Base-by-base conservation (phyloP, 1,284 basidiomycete species). In the Abortiporus biennis region DNA sequence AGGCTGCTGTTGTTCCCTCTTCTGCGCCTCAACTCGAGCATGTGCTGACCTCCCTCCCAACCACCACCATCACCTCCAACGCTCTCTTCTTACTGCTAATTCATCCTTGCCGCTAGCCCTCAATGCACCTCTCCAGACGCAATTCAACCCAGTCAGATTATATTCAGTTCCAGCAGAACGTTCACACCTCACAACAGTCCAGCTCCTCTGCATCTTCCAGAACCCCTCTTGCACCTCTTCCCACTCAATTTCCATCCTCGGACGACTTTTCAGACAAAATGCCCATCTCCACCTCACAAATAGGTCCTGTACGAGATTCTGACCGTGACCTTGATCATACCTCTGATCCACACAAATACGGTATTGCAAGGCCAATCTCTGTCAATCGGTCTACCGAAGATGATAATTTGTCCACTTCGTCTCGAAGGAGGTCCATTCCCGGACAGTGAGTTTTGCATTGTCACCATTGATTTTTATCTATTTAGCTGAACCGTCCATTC, bases 191-290 rank as follows among this genome's bases (percentile, higher is more conserved):
- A n/a, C n/a, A n/a, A n/a, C n/a, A n/a, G n/a, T n/a, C n/a, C n/a
- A n/a, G n/a, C n/a, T n/a, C n/a, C n/a, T n/a, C n/a, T n/a, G n/a
- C n/a, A n/a, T n/a, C n/a, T n/a, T n/a, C n/a, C n/a, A 51, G 60
- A 38, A 47, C 57, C 20, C 58, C 58, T 21, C 53, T 62, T 19
- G 55, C 58, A 3, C 54, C 56, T 11, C 50, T 62, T 33, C 54
- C 58, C 43, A 54, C 56, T 17, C 58, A 59, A 47, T n/a, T n/a
- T 44, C 51, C 15, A 43, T 56, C 17, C 48, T 48, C 53, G 20
- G 40, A 31, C 35, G 42, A 44, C 12, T 38, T 46, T 38, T 35
- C 46, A 45, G 56, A 57, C 56, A 50, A 59, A 54, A 29, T n/a
- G 9, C 55, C 55, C 46, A 58, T 58, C 51, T 50, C 57, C 33